A percentile compares a stretch with the other conserved stretches of the same genome.
Conservation (phyloP, 306 rosid genomes). For the Glycyrrhiza uralensis region DNA sequence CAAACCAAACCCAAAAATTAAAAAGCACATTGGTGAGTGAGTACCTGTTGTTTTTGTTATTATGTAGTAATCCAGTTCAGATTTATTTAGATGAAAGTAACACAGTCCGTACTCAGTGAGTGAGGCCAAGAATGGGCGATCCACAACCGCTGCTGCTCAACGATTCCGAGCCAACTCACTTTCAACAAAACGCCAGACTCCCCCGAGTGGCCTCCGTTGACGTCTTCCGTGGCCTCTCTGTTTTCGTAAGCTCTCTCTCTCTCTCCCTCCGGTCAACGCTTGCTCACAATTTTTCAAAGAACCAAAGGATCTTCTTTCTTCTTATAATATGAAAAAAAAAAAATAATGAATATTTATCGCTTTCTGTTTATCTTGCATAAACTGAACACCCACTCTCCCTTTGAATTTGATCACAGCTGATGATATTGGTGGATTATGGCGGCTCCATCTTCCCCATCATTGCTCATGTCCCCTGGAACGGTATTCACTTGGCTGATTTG, state of each 20-base stretch:
- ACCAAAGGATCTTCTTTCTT: too few relatives aligned
- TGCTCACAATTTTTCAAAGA: too few relatives aligned
- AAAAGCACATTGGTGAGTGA: not conserved
- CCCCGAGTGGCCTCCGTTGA: constrained; percentile 77
- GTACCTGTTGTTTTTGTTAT: not conserved
- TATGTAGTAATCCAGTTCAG: not conserved
- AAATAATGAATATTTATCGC: too few relatives aligned
- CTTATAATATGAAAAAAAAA: too few relatives aligned
- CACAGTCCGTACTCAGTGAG: not conserved
- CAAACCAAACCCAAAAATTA: not conserved
- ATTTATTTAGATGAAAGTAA: not conserved
- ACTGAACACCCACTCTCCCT: too few relatives aligned
- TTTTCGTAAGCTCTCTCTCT: constrained; percentile 48
- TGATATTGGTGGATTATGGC: constrained; percentile 80
- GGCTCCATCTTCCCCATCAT: constrained; percentile 68
- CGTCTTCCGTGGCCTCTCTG: constrained; percentile 93
- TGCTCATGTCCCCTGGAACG: constrained; percentile 81
- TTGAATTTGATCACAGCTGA: too few relatives aligned
- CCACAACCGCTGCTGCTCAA: constrained; percentile 34
- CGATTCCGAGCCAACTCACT: constrained; percentile 25
- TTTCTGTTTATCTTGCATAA: too few relatives aligned
- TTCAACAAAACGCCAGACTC: not conserved
- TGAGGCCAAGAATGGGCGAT: constrained; percentile 42
- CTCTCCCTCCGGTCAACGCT: not conserved
- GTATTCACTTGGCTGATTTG: constrained; percentile 76